Percentiles rank a stretch among this genome's conserved stretches.
Evolutionary conservation across 495 filamentous ascomycete species (phyloP).

Genomic region (Neurospora sp.): DNA sequence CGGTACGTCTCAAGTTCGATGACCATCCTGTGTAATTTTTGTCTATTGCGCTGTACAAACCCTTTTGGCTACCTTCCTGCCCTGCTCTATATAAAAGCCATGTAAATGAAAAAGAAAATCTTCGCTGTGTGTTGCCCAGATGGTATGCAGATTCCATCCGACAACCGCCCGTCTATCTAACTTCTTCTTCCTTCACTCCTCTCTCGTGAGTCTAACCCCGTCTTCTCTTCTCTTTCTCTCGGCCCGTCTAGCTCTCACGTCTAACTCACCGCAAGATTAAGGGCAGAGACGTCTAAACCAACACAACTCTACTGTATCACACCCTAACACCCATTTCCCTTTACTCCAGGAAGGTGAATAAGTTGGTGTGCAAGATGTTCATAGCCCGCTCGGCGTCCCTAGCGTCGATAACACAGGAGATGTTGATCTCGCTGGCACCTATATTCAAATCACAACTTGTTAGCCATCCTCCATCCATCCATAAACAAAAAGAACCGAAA

Average conservation of each 20-base stretch:
- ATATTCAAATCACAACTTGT: neutral
- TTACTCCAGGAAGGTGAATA: constrained; percentile 60
- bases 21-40: neutral
- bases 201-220: neutral
- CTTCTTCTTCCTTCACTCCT: neutral
- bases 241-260: neutral
- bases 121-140: neutral
- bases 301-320: neutral
- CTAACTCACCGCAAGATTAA: neutral
- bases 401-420: constrained; percentile 91
- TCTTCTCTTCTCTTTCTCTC: neutral
- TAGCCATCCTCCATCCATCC: neutral
- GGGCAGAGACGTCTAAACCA: neutral
- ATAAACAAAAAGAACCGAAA: constrained; percentile 8
- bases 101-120: neutral
- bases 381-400: constrained; percentile 82
- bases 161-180: neutral
- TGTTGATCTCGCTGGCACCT: constrained; percentile 98
- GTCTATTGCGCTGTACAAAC: neutral
- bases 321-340: neutral
- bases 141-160: neutral
- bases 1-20: neutral
- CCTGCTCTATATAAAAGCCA: neutral
- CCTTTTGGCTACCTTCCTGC: neutral
- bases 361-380: constrained; percentile 87